Percentiles rank a stretch among this genome's conserved stretches.
phyloP scores from a whole-genome alignment of 169 alveolate species.

The Perkinsus marinus region DNA sequence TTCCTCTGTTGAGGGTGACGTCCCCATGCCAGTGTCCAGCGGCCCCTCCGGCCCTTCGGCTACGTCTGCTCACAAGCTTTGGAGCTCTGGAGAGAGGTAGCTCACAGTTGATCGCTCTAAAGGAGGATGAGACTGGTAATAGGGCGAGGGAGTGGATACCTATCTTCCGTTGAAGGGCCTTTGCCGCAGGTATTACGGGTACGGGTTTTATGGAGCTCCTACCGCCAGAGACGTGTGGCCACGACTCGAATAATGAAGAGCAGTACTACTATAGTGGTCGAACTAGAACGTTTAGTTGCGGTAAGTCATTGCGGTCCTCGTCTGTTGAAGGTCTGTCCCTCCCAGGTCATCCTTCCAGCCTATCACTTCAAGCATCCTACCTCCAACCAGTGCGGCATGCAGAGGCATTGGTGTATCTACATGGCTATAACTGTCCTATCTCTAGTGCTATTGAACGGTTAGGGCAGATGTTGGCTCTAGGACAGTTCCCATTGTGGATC shows the following conservation, averaged over 20 bases:
- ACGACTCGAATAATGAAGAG: background rate
- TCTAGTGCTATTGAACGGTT: constrained; percentile 21
- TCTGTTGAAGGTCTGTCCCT: background rate
- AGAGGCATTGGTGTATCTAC: constrained; percentile 20
- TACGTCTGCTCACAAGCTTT: background rate
- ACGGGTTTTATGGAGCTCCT: background rate
- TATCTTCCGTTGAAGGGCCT: background rate
- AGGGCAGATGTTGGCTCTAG: constrained; percentile 30
- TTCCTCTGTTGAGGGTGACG: background rate
- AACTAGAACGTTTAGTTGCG: background rate
- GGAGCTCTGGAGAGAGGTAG: background rate
- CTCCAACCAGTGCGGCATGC: constrained; percentile 8
- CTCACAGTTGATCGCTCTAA: background rate
- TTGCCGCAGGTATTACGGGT: background rate
- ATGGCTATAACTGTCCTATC: constrained; percentile 21
- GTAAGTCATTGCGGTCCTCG: background rate
- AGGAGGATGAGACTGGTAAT: background rate
- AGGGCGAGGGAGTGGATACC: background rate
- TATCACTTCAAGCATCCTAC: background rate
- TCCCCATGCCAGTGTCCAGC: background rate
- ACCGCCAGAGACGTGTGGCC: background rate
- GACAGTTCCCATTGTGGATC: constrained; percentile 24
- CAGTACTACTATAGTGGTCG: no score
- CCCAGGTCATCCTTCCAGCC: background rate
- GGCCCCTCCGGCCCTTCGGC: background rate